Evolutionary conservation across 345 rosid species (phyloP).

Genomic region (Cardamine occulta): DNA sequence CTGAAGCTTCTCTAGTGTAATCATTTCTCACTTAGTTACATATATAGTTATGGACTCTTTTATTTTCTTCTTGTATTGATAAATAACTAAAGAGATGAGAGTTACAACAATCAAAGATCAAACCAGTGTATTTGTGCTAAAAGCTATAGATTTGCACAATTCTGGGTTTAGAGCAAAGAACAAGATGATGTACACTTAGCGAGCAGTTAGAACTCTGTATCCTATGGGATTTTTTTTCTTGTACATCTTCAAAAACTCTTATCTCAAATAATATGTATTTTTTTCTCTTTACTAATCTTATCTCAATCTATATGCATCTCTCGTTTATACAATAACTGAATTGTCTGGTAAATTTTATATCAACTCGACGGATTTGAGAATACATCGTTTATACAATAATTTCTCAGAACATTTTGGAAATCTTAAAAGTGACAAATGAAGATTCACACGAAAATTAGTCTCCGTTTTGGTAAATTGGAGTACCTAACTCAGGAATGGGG

Average conservation of each 20-base stretch:
- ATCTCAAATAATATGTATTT: constrained; percentile 11
- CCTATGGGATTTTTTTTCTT: constrained; percentile 5
- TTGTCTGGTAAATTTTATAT: constrained; percentile 14
- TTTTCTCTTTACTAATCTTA: background rate
- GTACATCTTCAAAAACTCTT: constrained; percentile 17
- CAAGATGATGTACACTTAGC: constrained; percentile 24
- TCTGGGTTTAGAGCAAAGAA: constrained; percentile 11
- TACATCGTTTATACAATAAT: constrained; percentile 29
- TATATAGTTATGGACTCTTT: background rate
- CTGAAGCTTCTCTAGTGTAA: constrained; percentile 54
- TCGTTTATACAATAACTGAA: background rate
- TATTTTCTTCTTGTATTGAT: constrained; percentile 4
- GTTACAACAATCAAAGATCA: background rate
- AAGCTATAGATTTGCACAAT: constrained; percentile 27
- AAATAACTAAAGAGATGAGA: constrained; percentile 22
- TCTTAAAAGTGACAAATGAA: background rate
- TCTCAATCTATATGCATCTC: constrained; percentile 25
- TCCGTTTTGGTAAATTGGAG: constrained; percentile 15
- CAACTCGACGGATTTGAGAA: constrained; percentile 10
- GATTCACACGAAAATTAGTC: background rate
- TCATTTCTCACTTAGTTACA: constrained; percentile 27
- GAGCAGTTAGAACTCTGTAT: constrained; percentile 10
- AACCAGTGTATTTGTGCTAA: constrained; percentile 10
- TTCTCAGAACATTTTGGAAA: constrained; percentile 21
- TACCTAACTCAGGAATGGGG: constrained; percentile 48